Percentiles rank a stretch among this genome's conserved stretches.
These are phyloP conservation scores for Dictyostelium capitatum DNA, from an alignment of 78 protist species.

Conservation along the genomic window DNA sequence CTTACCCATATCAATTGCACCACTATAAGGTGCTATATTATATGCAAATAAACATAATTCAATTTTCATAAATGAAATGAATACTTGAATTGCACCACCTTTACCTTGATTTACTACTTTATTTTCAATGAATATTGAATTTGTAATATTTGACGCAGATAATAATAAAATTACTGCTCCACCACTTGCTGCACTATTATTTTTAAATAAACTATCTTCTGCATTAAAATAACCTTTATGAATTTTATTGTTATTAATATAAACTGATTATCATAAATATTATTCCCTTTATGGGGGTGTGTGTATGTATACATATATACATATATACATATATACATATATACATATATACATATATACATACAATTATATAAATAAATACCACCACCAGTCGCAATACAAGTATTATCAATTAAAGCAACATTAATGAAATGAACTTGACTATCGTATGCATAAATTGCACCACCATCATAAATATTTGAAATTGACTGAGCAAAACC, in stretches of 20 bases:
- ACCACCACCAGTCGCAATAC: constrained; percentile 7
- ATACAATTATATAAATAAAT: constrained; percentile 8
- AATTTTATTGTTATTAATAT: too few species aligned
- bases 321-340: too few species aligned
- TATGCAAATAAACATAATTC: constrained; percentile 6
- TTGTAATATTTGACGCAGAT: not conserved
- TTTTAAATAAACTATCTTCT: not conserved
- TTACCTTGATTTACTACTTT: constrained; percentile 5
- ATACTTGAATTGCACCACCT: constrained; percentile 52
- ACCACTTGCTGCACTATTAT: constrained; percentile 18
- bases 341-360: not conserved
- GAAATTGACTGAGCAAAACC: not conserved
- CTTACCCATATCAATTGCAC: constrained; percentile 61
- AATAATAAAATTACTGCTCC: constrained; percentile 25
- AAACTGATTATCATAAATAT: not conserved
- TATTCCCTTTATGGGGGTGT: too few species aligned
- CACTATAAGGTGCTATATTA: constrained; percentile 51
- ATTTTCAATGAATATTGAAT: constrained; percentile 4
- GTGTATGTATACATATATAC: too few species aligned
- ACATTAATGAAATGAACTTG: not conserved
- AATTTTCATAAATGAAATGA: not conserved
- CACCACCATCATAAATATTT: constrained; percentile 4
- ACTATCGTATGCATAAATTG: not conserved
- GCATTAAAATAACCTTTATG: not conserved
- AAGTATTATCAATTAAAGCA: not conserved